Percentiles rank a stretch among this genome's conserved stretches.
Conservation (phyloP, 2,329 filamentous ascomycete species). For the Pseudopithomyces maydicus region DNA sequence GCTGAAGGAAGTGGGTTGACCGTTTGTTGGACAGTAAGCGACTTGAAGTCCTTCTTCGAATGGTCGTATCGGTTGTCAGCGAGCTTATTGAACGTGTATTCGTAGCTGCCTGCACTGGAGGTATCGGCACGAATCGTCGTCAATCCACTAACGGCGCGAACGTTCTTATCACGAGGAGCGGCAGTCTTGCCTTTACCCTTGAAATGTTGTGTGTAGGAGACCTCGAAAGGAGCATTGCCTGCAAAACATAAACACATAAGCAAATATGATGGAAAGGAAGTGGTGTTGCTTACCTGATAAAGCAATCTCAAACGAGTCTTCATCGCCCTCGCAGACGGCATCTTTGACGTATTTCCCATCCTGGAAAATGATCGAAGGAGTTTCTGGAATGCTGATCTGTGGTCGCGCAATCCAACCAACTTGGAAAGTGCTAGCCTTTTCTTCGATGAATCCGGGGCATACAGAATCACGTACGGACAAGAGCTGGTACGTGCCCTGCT, state of each 20-base stretch:
- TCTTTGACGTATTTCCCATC: slow-evolving; percentile 70
- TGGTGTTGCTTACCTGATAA: slow-evolving; percentile 67
- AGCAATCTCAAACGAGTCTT: slow-evolving; percentile 82
- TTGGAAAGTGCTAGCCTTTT: slow-evolving; percentile 73
- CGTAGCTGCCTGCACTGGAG: slow-evolving; percentile 77
- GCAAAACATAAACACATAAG: slow-evolving; percentile 25
- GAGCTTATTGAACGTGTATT: slow-evolving; percentile 82
- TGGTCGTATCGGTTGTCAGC: slow-evolving; percentile 86
- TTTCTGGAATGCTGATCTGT: slow-evolving; percentile 68
- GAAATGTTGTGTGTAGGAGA: slow-evolving; percentile 80
- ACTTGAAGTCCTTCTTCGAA: slow-evolving; percentile 67
- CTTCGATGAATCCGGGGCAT: slow-evolving; percentile 82
- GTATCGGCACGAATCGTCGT: slow-evolving; percentile 88
- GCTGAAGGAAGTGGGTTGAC: slow-evolving; percentile 85
- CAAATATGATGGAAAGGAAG: background rate
- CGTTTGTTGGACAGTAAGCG: slow-evolving; percentile 76
- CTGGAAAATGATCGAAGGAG: slow-evolving; percentile 60
- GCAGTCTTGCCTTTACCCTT: slow-evolving; percentile 66
- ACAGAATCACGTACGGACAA: slow-evolving; percentile 75
- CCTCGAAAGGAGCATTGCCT: slow-evolving; percentile 80
- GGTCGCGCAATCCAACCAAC: slow-evolving; percentile 88
- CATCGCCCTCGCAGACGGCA: slow-evolving; percentile 91
- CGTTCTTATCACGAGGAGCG: slow-evolving; percentile 66
- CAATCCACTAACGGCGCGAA: slow-evolving; percentile 77
- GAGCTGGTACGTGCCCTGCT: slow-evolving; percentile 79